Evolutionary conservation across 2,329 filamentous ascomycete species (phyloP), one percentile per base, ranked within the genome.

Genomic region (Sporothrix schenckii): DNA sequence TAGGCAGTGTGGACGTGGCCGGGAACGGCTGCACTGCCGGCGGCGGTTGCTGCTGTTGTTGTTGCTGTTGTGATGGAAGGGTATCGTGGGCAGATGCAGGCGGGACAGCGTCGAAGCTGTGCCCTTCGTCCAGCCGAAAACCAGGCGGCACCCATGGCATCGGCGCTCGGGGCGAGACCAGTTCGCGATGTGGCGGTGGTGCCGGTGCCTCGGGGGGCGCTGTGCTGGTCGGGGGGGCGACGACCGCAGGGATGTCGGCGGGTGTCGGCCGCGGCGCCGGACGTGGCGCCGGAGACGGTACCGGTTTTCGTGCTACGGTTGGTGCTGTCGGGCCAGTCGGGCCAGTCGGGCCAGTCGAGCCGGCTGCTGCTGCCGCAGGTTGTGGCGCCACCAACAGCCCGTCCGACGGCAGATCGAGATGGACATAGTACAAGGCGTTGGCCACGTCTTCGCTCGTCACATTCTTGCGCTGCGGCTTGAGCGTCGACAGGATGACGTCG

Each of bases 401-500:
- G 72, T 92, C 87, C 52, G 87, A 84, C 3, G 87, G 86, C 1
- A 86, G 84, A 71, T 92, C 87, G 52, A 96, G 86, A 80, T 98
- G 94, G 68, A 97, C 83, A 78, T 95, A 98, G 81, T 98, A 99
- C 5, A 99, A 85, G 16, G 91, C 97, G 76, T 89, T 92, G 70
- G 91, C 88, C 65, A 99, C 90, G 77, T 97, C 94, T 78, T 94
- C 90, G 58, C 88, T 89, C 0, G 93, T 96, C 73, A 99, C 92
- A 72, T 93, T 94, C 79, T 95, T 97, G 54, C 91, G 86, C 67
- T 92, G 89, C 1, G 95, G 95, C 78, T 97, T 97, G 73, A 95
- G 86, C 0, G 95, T 92, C 1, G 94, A 96, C 60, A 99, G 88
- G 75, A 97, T 96, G 70, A 97, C 87, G 84, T 97, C 94, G 89